phyloP scores from a whole-genome alignment of 331 rosid genomes.

The Phaseolus coccineus region DNA sequence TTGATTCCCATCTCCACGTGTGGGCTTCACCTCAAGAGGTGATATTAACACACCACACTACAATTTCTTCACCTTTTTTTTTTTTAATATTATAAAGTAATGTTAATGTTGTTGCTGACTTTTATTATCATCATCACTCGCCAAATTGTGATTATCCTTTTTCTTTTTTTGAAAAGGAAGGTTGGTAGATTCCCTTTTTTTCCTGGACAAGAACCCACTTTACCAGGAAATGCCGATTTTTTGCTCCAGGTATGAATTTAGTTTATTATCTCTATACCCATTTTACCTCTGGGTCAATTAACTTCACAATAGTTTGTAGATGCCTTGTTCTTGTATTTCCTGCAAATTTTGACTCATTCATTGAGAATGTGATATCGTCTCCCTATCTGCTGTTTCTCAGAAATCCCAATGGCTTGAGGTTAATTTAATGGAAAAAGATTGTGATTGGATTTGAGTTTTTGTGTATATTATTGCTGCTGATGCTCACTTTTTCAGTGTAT shows the following conservation, averaged over 20 bases:
- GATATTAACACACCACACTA: conserved; percentile 40
- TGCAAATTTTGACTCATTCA: conserved; percentile 4
- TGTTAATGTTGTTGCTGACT: not conserved
- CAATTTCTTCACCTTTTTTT: not conserved
- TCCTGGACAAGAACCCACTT: conserved; percentile 82
- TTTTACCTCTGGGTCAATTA: not conserved
- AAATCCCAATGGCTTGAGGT: conserved; percentile 1
- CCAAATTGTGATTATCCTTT: not conserved
- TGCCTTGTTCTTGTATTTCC: conserved; percentile 6
- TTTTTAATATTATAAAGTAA: not conserved
- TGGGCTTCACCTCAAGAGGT: conserved; percentile 93
- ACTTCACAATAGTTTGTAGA: not conserved
- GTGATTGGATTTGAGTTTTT: not conserved
- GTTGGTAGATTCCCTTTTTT: conserved; percentile 76
- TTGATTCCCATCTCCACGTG: conserved; percentile 91
- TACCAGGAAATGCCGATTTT: conserved; percentile 72
- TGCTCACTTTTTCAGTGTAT: conserved; percentile 59
- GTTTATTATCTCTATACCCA: not conserved
- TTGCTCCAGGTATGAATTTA: conserved; percentile 68
- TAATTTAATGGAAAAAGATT: conserved; percentile 33
- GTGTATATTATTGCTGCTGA: conserved; percentile 3
- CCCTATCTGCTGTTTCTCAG: not conserved
- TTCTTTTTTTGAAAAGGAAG: conserved; percentile 46
- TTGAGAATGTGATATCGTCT: conserved; percentile 28
- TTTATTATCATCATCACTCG: not conserved